These are phyloP conservation scores for Hibiscus syriacus DNA, from an alignment of 345 rosid species.

Conservation along the genomic window DNA sequence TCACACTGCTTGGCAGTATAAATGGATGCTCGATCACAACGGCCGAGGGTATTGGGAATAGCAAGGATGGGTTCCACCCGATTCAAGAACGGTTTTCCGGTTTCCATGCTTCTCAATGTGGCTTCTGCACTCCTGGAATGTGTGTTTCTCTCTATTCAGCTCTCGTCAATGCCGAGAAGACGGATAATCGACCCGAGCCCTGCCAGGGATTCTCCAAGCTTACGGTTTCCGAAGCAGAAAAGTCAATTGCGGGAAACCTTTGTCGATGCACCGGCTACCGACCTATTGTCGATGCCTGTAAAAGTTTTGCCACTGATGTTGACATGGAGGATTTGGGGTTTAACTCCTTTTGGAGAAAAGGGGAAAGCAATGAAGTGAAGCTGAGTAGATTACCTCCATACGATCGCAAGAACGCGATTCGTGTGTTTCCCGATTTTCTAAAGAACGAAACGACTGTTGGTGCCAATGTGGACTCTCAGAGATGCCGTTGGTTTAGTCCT, in stretches of 20 bases:
- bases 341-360: slow-evolving; percentile 67
- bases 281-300: slow-evolving; percentile 84
- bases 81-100: slow-evolving; percentile 70
- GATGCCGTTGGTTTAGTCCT: slow-evolving; percentile 45
- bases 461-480: slow-evolving; percentile 30
- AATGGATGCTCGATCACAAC: slow-evolving; percentile 80
- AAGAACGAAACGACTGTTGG: slow-evolving; percentile 32
- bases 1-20: slow-evolving; percentile 71
- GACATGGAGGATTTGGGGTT: slow-evolving; percentile 86
- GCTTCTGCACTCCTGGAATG: slow-evolving; percentile 94
- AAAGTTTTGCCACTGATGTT: slow-evolving; percentile 75
- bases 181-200: slow-evolving; percentile 29
- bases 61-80: slow-evolving; percentile 70
- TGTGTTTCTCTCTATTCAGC: slow-evolving; percentile 74
- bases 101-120: slow-evolving; percentile 89
- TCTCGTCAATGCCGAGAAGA: slow-evolving; percentile 56
- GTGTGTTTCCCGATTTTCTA: slow-evolving; percentile 58
- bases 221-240: slow-evolving; percentile 65
- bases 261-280: slow-evolving; percentile 94
- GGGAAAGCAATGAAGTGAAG: slow-evolving; percentile 42
- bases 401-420: slow-evolving; percentile 14
- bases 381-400: slow-evolving; percentile 42
- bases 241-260: slow-evolving; percentile 60
- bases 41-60: slow-evolving; percentile 75
- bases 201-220: slow-evolving; percentile 53